Evolutionary conservation across 2,329 filamentous ascomycete genomes (phyloP).

Genomic region (Verticillium nonalfalfae): DNA sequence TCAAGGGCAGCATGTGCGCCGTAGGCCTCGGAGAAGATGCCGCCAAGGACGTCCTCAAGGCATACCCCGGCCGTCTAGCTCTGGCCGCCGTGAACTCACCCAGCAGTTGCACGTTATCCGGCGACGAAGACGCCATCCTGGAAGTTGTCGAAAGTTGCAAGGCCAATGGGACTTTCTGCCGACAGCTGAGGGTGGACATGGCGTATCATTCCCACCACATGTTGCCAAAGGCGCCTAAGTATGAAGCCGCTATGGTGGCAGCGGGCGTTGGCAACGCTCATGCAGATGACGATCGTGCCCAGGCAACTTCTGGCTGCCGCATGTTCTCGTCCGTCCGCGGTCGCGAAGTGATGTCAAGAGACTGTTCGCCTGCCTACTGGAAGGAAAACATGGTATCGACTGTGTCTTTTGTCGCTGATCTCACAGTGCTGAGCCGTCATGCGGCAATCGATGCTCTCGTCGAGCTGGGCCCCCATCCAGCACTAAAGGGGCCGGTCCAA

Average conservation of each 20-base stretch:
- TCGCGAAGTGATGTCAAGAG: slow-evolving; percentile 19
- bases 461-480: no score
- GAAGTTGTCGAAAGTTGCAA: neutral
- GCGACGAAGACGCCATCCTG: neutral
- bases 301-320: slow-evolving; percentile 21
- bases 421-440: neutral
- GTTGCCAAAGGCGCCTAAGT: slow-evolving; percentile 40
- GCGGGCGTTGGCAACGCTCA: slow-evolving; percentile 14
- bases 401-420: slow-evolving; percentile 34
- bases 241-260: slow-evolving; percentile 24
- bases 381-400: slow-evolving; percentile 32
- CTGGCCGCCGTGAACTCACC: neutral
- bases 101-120: neutral
- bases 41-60: no score
- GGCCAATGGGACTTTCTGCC: slow-evolving; percentile 29
- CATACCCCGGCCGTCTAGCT: no score
- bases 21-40: neutral
- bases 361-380: slow-evolving; percentile 36
- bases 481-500: no score
- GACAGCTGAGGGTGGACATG: slow-evolving; percentile 39
- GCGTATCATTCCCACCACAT: slow-evolving; percentile 52
- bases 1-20: neutral
- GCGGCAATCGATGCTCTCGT: no score
- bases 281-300: slow-evolving; percentile 15
- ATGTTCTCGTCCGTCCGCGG: slow-evolving; percentile 23